Evolutionary conservation across 2,329 filamentous ascomycete genomes (phyloP).

Genomic region (Alternaria burnsii): DNA sequence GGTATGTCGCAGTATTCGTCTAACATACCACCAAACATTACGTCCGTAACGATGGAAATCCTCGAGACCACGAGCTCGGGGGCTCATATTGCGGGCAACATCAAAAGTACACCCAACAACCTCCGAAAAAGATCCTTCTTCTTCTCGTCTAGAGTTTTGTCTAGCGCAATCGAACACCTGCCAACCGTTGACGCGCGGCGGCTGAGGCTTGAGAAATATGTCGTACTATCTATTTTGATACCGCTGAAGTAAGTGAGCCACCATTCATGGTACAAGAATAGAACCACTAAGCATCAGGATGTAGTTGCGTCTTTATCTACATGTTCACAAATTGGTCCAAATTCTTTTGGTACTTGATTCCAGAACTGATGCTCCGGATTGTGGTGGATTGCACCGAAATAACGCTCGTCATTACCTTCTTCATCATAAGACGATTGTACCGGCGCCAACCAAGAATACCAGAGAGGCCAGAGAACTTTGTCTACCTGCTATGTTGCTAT

Average conservation of each 20-base stretch:
- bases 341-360: not conserved
- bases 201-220: constrained; percentile 8
- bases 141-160: not conserved
- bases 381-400: constrained; percentile 7
- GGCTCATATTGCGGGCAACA: not conserved
- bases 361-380: not conserved
- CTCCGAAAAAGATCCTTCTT: not conserved
- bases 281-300: not conserved
- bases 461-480: constrained; percentile 1
- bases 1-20: not conserved
- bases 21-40: not conserved
- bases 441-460: not conserved
- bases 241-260: constrained; percentile 5
- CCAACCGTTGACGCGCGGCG: constrained; percentile 1
- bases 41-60: not conserved
- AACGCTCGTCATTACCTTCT: constrained; percentile 2
- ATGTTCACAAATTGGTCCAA: not conserved
- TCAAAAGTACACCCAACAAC: not conserved
- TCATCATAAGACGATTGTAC: not conserved
- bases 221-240: not conserved
- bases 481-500: constrained; percentile 11
- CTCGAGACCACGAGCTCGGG: constrained; percentile 1
- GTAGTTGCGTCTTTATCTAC: constrained; percentile 2
- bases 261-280: not conserved
- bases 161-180: constrained; percentile 10